Evolutionary conservation across 2,329 filamentous ascomycete species (phyloP).

Genomic region (Chalaropsis thielavioides): DNA sequence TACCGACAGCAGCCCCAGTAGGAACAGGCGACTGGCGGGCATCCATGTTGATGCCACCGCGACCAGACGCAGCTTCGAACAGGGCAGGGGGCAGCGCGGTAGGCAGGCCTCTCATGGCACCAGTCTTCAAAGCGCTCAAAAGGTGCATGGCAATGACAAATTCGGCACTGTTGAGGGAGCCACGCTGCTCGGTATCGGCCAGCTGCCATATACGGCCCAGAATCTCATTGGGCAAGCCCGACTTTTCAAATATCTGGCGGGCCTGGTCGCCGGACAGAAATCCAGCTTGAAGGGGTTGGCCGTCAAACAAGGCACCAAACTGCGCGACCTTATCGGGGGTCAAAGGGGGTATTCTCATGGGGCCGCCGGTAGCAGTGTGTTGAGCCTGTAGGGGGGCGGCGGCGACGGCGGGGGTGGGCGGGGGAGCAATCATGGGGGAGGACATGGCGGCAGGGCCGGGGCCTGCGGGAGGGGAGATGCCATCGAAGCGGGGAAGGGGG

Average conservation of each 20-base stretch:
- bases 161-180: constrained; percentile 71
- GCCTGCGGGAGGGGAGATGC: constrained; percentile 19
- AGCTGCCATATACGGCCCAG: constrained; percentile 94
- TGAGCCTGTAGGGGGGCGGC: constrained; percentile 38
- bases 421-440: constrained; percentile 23
- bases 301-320: constrained; percentile 81
- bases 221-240: constrained; percentile 73
- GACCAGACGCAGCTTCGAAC: constrained; percentile 76
- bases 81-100: constrained; percentile 67
- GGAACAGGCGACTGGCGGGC: constrained; percentile 37
- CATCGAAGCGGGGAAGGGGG: constrained; percentile 81
- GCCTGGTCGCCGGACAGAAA: constrained; percentile 73
- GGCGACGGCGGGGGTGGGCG: constrained; percentile 36
- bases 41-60: constrained; percentile 28
- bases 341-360: constrained; percentile 77
- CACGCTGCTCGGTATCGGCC: constrained; percentile 84
- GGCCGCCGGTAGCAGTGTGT: constrained; percentile 41
- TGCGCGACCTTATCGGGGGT: constrained; percentile 79
- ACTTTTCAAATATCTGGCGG: constrained; percentile 90
- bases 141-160: constrained; percentile 99
- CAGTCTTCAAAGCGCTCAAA: constrained; percentile 78
- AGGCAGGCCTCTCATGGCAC: constrained; percentile 64
- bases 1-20: constrained; percentile 24
- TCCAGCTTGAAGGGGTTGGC: constrained; percentile 64
- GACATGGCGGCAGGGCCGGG: constrained; percentile 19